Evolutionary conservation across 257 asterid species (phyloP), one percentile per base, ranked within the genome.

Genomic region (Dorcoceras hygrometricum): DNA sequence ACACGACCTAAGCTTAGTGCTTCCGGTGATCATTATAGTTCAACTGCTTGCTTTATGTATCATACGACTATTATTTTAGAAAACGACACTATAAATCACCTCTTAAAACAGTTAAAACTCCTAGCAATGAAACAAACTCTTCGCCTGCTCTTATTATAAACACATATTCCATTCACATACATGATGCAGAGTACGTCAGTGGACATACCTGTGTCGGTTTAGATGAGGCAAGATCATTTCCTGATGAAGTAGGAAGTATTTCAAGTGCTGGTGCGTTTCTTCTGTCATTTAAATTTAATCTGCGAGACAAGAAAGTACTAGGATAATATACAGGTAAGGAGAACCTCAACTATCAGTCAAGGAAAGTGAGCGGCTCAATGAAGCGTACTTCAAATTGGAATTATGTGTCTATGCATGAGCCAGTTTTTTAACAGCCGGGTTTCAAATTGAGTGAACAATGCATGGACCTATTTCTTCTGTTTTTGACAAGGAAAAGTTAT

Each of bases 231-330:
- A 68, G 68, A 69, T 73, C 78, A 71, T 61, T 72, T 69, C 73
- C 91, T 3, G 29, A 19, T 9, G 95, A 63, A 55, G 80, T 76
- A 59, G 86, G 75, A 61, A 69, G 73, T 23, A 57, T 53, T 20
- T 73, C 75, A 20, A 65, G 27, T 58, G 73, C 78, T 27, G 67
- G 80, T 39, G 81, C 51, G 5, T 75, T 83, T 36, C 69, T 66
- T 36, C 68, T 76, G 22, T 86, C 90, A 60, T 81, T 79, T 18
- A 82, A 67, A 77, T 74, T 84, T 75, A 90, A 67, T 75, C 97
- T 83, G 95, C 71, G 71, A 78, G 72, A 67, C 70, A 70, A 23
- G 5, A 2, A 62, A 46, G 50, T 34, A 36, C 64, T 53, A 53
- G 39, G 61, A 18, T 60, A 46, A 24, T 9, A 55, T 20, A 23